Conservation (phyloP, 1,139 yeast genomes). For the Yamadazyma dushanensis region DNA sequence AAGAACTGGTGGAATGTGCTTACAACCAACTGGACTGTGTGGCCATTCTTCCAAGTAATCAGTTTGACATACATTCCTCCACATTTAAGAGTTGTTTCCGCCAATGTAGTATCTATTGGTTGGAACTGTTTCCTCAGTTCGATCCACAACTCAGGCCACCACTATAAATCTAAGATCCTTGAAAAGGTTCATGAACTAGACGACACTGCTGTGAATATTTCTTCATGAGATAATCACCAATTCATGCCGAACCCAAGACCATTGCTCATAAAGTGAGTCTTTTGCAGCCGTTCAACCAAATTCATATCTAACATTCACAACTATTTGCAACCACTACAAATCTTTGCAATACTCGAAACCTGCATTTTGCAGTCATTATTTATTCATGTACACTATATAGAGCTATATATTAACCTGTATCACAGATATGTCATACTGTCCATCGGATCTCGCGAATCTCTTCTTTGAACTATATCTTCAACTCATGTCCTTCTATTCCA, state of each 20-base stretch:
- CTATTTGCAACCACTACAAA: no score
- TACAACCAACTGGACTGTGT: conserved; percentile 43
- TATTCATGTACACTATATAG: no score
- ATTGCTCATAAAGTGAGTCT: no score
- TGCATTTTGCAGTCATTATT: no score
- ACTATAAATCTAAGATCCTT: conserved; percentile 37
- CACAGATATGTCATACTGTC: no score
- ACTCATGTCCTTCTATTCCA: conserved; percentile 13
- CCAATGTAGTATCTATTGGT: conserved; percentile 44
- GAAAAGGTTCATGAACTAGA: conserved; percentile 46
- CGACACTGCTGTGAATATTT: conserved; percentile 14
- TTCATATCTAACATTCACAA: no score
- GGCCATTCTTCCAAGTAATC: conserved; percentile 45
- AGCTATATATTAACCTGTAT: no score
- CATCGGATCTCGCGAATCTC: conserved; percentile 1
- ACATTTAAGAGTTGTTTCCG: conserved; percentile 39
- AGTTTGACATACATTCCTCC: conserved; percentile 42
- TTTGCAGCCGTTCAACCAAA: no score
- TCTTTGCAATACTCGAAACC: no score
- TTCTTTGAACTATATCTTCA: neutral
- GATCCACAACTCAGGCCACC: conserved; percentile 47
- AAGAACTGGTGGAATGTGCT: conserved; percentile 47
- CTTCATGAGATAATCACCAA: neutral
- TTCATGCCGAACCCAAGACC: no score
- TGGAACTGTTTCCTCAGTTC: conserved; percentile 49